Evolutionary conservation across 2,329 filamentous ascomycete species (phyloP).

Genomic region (Pseudonectria foliicola): DNA sequence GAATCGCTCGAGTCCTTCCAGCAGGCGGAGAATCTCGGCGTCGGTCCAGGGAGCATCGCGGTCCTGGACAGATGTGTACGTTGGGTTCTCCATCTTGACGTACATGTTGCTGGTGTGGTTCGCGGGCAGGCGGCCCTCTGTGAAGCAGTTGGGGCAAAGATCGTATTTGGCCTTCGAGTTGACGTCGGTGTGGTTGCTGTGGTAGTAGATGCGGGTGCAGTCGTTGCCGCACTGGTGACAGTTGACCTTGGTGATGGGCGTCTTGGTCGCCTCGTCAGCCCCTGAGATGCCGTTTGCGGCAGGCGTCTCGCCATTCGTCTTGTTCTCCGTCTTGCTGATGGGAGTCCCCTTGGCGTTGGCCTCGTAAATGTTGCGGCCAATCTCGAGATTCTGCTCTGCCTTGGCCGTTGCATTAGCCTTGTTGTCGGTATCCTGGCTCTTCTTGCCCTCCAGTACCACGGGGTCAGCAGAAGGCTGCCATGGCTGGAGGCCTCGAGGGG

Average conservation of each 20-base stretch:
- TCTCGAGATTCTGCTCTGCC: constrained; percentile 80
- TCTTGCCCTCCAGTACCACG: constrained; percentile 54
- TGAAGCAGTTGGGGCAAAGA: constrained; percentile 83
- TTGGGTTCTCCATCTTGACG: constrained; percentile 81
- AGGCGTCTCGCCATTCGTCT: constrained; percentile 68
- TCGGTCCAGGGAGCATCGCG: constrained; percentile 87
- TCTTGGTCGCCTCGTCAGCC: constrained; percentile 57
- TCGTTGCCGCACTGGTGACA: constrained; percentile 92
- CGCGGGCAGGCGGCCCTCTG: constrained; percentile 74
- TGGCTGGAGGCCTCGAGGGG: constrained; percentile 85
- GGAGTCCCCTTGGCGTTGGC: constrained; percentile 72
- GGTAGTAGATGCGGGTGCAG: constrained; percentile 62
- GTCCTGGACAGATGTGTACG: constrained; percentile 70
- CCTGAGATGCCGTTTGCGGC: constrained; percentile 57
- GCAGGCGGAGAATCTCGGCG: constrained; percentile 76
- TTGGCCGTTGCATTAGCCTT: constrained; percentile 65
- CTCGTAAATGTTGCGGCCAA: constrained; percentile 93
- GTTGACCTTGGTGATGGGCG: constrained; percentile 62
- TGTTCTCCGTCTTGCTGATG: constrained; percentile 61
- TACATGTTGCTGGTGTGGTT: constrained; percentile 77
- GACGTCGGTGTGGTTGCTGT: constrained; percentile 49
- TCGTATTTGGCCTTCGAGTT: constrained; percentile 70
- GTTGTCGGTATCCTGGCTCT: constrained; percentile 61
- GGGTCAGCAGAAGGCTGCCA: constrained; percentile 87
- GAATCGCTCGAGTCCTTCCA: constrained; percentile 87